Base-by-base conservation (phyloP, 2,329 filamentous ascomycete genomes). In the Chaetothyriales sp. region DNA sequence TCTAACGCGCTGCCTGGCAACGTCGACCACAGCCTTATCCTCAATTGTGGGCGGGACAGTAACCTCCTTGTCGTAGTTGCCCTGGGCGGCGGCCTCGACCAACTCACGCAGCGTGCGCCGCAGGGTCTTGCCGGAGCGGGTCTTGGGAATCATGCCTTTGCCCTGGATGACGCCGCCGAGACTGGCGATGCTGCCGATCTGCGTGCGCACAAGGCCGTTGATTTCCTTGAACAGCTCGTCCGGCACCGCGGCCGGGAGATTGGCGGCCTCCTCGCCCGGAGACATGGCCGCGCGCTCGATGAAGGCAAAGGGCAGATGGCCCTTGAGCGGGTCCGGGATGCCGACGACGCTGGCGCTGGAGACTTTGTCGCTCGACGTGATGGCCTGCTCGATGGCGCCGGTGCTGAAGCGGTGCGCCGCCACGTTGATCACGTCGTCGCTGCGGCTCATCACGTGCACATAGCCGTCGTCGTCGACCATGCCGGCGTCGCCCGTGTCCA, bases 381-480 rank as follows among this genome's bases (percentile, higher is more conserved):
- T 85, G 50, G 86, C 89, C 73, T 95, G 88, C 69, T 95, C 89
- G 65, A 95, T 92, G 33, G 84, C 78, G 48, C 88, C 86, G 9
- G 89, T 95, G 57, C 85, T 90, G 55, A 95, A 82, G 13, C 89
- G 80, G 70, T 95, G 89, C 4, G 89, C 89, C 43, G 89, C 89
- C n/a, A 95, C 89, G 64, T 95, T 95, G 64, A 95, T 89, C 54
- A 95, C 84, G 66, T 95, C 89, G 69, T 95, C 89, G 29, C 75
- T 76, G 50, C 80, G 67, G 2, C 74, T 73, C 77, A 83, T 82
- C 59, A 83, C 73, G 60, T 80, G 76, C 29, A 82, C 72, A 59
- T 81, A 81, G 4, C 78, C 79, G 43, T 90, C 82, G 13, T 76
- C 66, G 63, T 95, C 89, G 52, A 95, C 81, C 73, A 89, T 82